Conservation (phyloP, 2,329 filamentous ascomycete species). For the Pseudocercospora cruenta region DNA sequence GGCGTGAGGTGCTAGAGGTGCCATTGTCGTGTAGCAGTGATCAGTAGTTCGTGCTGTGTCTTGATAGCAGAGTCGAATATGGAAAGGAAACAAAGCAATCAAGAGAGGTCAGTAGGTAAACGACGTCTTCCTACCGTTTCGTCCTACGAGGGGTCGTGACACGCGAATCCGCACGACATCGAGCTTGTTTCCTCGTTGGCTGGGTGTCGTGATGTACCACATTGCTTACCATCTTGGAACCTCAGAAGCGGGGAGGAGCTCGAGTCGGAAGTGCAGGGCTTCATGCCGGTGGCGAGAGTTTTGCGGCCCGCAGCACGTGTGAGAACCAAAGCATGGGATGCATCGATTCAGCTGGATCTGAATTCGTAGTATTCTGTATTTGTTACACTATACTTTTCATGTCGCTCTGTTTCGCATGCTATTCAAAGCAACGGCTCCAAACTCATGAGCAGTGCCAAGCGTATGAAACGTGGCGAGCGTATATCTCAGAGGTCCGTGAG, state of each 20-base stretch:
- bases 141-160: conserved; percentile 1
- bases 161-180: conserved; percentile 6
- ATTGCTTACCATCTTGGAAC: conserved; percentile 22
- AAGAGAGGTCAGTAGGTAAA: background rate
- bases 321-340: background rate
- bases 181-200: conserved; percentile 10
- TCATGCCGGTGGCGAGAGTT: background rate
- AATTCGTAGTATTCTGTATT: conserved; percentile 13
- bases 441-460: background rate
- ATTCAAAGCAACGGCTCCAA: background rate
- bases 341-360: conserved; percentile 5
- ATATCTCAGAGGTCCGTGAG: background rate
- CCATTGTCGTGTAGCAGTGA: conserved; percentile 24
- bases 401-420: background rate
- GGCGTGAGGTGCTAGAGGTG: conserved; percentile 30
- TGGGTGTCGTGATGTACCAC: conserved; percentile 14
- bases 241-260: conserved; percentile 15
- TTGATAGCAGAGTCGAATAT: conserved; percentile 1
- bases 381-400: conserved; percentile 22
- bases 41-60: background rate
- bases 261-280: conserved; percentile 4
- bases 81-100: conserved; percentile 5
- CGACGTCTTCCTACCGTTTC: conserved; percentile 1
- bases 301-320: conserved; percentile 17
- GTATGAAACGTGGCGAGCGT: background rate